A percentile compares a stretch with the other conserved stretches of the same genome.
Conservation (phyloP, 2,329 filamentous ascomycete genomes). For the Zymoseptoria pseudotritici region DNA sequence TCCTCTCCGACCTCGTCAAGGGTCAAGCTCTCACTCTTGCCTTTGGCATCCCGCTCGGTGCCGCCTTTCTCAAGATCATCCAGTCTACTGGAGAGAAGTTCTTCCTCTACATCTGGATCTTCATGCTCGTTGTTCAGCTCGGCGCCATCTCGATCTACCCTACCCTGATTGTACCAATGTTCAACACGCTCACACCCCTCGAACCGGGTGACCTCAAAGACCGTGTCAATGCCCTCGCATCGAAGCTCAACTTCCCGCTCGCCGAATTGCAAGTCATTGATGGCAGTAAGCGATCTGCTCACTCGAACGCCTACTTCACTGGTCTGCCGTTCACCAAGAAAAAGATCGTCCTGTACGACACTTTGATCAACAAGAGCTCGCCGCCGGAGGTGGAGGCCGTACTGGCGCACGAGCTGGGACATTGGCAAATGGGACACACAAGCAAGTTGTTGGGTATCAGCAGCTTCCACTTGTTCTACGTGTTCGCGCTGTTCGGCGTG, state of each 20-base stretch:
- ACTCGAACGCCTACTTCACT: constrained; percentile 93
- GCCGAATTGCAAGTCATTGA: constrained; percentile 92
- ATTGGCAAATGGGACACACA: constrained; percentile 95
- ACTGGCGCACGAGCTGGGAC: constrained; percentile 88
- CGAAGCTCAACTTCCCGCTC: constrained; percentile 81
- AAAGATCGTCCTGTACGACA: constrained; percentile 99
- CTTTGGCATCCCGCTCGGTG: constrained; percentile 79
- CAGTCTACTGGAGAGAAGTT: constrained; percentile 89
- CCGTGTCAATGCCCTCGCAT: constrained; percentile 75
- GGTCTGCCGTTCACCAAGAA: constrained; percentile 99
- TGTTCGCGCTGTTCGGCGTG: constrained; percentile 91
- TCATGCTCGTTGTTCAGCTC: constrained; percentile 80
- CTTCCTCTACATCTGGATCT: constrained; percentile 97
- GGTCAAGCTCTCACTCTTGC: constrained; percentile 72
- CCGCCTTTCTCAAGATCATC: constrained; percentile 87
- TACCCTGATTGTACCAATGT: constrained; percentile 84
- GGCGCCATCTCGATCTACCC: constrained; percentile 96
- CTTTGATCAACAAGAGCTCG: constrained; percentile 89
- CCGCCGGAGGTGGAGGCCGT: constrained; percentile 91
- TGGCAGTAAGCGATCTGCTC: constrained; percentile 77
- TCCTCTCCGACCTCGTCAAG: constrained; percentile 86
- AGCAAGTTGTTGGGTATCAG: constrained; percentile 77
- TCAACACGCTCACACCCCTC: constrained; percentile 95
- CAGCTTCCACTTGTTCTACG: constrained; percentile 88
- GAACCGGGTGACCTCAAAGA: constrained; percentile 82